phyloP scores from a whole-genome alignment of 2,329 filamentous ascomycete species.

The Calonectria hawksworthii region DNA sequence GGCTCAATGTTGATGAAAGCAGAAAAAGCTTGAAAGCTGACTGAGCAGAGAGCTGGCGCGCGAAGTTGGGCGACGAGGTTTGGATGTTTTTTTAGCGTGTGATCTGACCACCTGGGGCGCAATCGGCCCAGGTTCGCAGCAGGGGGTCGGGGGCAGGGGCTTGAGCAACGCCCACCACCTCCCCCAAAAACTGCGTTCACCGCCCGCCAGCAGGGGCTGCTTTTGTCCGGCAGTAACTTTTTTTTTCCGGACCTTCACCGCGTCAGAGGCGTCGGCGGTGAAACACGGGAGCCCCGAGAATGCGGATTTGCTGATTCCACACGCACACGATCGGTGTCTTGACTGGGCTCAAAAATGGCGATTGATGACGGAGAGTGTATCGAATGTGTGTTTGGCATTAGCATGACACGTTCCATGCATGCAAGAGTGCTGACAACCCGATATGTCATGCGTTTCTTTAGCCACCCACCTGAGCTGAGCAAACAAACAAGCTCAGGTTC shows the following conservation, averaged over 20 bases:
- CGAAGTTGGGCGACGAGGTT: conserved; percentile 15
- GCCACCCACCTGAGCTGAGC: background rate
- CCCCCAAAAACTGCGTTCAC: conserved; percentile 19
- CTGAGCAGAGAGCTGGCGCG: conserved; percentile 24
- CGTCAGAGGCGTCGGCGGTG: conserved; percentile 23
- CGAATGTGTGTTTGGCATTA: background rate
- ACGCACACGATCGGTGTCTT: background rate
- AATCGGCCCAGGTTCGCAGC: background rate
- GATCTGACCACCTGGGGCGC: conserved; percentile 32
- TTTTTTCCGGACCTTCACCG: conserved; percentile 2
- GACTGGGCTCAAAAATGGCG: background rate
- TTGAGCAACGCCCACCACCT: background rate
- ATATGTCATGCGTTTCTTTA: background rate
- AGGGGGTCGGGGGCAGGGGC: conserved; percentile 3
- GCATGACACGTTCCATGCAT: background rate
- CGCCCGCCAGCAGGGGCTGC: conserved; percentile 13
- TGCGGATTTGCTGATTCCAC: background rate
- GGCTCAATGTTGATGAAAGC: conserved; percentile 31
- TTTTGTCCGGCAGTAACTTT: conserved; percentile 34
- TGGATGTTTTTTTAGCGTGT: conserved; percentile 32
- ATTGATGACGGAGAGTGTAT: background rate
- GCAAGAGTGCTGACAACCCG: background rate
- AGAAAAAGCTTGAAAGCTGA: conserved; percentile 21
- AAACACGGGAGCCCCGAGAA: background rate
- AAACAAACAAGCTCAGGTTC: background rate